Base-by-base conservation (phyloP, 139 green algal species). In the Eudorina sp. region DNA sequence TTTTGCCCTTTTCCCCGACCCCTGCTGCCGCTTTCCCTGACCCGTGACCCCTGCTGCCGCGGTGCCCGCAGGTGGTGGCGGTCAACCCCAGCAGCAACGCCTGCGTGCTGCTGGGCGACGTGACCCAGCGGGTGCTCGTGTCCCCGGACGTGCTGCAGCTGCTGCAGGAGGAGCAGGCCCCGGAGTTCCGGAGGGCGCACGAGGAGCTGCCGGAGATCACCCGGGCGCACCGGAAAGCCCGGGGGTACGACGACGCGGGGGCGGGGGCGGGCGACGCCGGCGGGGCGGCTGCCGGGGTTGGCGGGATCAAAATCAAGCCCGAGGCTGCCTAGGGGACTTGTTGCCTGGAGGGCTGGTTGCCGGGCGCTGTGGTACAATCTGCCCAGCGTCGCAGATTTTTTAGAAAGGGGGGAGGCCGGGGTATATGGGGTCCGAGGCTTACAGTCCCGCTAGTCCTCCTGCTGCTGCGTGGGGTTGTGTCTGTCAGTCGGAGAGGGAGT, bases 91-190 rank as follows among this genome's bases (percentile, higher is more conserved):
- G 58, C 46, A 55, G 74, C 31, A 80, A 75, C 34, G 74, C 92
- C 21, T 93, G 89, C 38, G 89, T 93, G 53, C 82, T 95, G 66
- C 89, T 97, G 55, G 93, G 91, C 1, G 80, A 90, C n/a, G 72
- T 96, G 3, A 8, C 51, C 2, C 89, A 93, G 83, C 92, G 94
- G 25, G 79, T 95, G 72, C 91, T 96, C 76, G 81, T 91, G 46
- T 93, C 84, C 3, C 94, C 94, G 2, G 90, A 97, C 60, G 80
- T 97, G 13, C 88, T 91, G 31, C 90, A 92, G n/a, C 89, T 96
- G 29, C 88, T 95, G 27, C 34, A 9, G 36, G 85, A 84, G 53
- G 80, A 36, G 4, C 3, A 9, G n/a, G 29, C 16, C 43, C 58
- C 43, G n/a, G 51, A 70, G 34, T 86, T 66, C 41, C 58, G 41